Evolutionary conservation across 2,329 filamentous ascomycete species (phyloP).

Genomic region (Gaeumannomyces tritici): DNA sequence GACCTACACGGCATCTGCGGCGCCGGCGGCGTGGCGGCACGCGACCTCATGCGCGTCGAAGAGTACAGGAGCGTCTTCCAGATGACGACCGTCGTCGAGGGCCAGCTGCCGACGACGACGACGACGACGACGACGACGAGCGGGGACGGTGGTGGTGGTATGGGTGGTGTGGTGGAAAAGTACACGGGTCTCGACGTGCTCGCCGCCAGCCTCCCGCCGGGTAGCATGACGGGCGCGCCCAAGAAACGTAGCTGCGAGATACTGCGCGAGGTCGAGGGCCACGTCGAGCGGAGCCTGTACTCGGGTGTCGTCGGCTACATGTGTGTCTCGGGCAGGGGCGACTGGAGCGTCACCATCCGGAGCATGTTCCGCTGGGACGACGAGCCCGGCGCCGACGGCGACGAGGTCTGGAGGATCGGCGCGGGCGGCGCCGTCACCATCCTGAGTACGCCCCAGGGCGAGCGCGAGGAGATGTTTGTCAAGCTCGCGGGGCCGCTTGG

Average conservation of each 20-base stretch:
- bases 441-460: constrained; percentile 67
- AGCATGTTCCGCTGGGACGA: constrained; percentile 68
- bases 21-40: constrained; percentile 61
- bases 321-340: constrained; percentile 73
- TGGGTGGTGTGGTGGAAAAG: too few relatives aligned
- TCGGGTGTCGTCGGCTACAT: constrained; percentile 86
- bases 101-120: constrained; percentile 35
- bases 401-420: constrained; percentile 70
- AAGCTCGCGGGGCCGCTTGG: constrained; percentile 55
- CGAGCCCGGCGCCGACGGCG: constrained; percentile 24
- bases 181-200: constrained; percentile 67
- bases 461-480: constrained; percentile 84
- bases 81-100: constrained; percentile 82
- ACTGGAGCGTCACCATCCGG: constrained; percentile 87
- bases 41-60: constrained; percentile 75
- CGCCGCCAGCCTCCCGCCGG: constrained; percentile 69
- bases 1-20: constrained; percentile 82
- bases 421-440: constrained; percentile 87
- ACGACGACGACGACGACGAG: neutral
- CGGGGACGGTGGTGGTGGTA: too few relatives aligned
- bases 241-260: constrained; percentile 90
- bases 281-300: constrained; percentile 63
- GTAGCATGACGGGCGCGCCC: constrained; percentile 93
- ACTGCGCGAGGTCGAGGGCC: constrained; percentile 57
- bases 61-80: constrained; percentile 88